Base-by-base conservation (phyloP, 345 rosid species). In the Brassica rapa region DNA sequence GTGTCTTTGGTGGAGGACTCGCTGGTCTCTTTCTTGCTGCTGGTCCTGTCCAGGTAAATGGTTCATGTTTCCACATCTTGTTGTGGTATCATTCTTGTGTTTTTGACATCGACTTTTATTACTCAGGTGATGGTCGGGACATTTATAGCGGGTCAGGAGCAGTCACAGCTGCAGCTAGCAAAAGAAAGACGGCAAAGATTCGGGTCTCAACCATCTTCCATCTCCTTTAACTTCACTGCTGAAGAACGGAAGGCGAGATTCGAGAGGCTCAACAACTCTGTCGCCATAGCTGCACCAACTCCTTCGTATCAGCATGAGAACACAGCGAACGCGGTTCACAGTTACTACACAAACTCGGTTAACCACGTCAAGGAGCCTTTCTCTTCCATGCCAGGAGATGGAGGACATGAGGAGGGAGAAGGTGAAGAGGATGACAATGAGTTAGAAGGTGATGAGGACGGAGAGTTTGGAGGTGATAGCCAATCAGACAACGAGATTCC, bases 1-100 rank as follows among this genome's bases (percentile, higher is more conserved):
- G 91, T 43, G 97, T 96, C 80, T 82, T 96, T n/a, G 99, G 98
- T 12, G 98, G 98, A 73, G 95, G 97, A 79, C 91, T 96, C 60
- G 97, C 97, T 60, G 98, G 98, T 73, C 80, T 91, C 43, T 82
- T 96, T 85, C 75, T 93, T 5, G 97, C 99, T 46, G 99, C 98
- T 25, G 96, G 96, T 70, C 96, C 98, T 2, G 99, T 96, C 64
- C 97, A 91, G 97, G 99, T 90, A 14, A 25, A 25, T 43, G 11
- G 23, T 55, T 80, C 33, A 10, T 23, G 15, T 7, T 57, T 53
- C 8, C 51, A 51, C 1, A 7, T 24, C 64, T 33, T 61, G 21
- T 19, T 19, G 21, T 19, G 21, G 21, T 19, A 19, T 19, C 21
- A 19, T 19, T 19, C 21, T 5, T 64, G 8, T 30, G 73, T 39